Evolutionary conservation across 1,284 basidiomycete genomes (phyloP), one percentile per base, ranked within the genome.

Genomic region (Omphalotus olearius): DNA sequence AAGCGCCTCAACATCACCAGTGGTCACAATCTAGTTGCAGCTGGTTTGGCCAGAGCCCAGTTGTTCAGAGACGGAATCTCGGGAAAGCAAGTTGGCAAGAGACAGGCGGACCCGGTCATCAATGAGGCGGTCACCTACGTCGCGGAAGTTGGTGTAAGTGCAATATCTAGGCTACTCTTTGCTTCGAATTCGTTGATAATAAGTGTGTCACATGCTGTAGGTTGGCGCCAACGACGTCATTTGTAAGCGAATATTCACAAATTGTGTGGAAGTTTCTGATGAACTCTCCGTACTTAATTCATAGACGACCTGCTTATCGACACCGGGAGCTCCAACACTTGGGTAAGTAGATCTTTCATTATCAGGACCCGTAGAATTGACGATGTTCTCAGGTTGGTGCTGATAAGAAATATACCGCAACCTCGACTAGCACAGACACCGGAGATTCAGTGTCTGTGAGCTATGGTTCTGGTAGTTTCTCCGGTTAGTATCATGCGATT

Each of bases 381-480:
- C 33, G 45, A 49, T 25, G 58, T 60, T 13, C 56, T 61, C 49
- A 28, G 60, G 52, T 10, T 26, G 26, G 4, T 26, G 41, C 80
- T 4, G 66, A 58, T 52, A 23, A 17, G 9, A n/a, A 39, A 39
- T 25, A 39, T 36, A 13, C n/a, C 4, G 7, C 25, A 16, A 38
- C n/a, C 20, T 16, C 36, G 28, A 51, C 50, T 5, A 44, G 41
- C 7, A 47, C 45, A 10, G n/a, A 47, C 40, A 52, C 62, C 53
- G n/a, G 57, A 55, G 14, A 28, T 38, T 47, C 11, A 7, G 43
- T 78, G 74, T 67, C 63, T 25, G 71, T 76, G 33, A 62, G 64
- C 25, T 80, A 80, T 56, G 76, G 76, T 16, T 72, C 72, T 6
- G 78, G 75, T 13, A 60, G 56, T 13, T 73, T 78, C 64, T 64